Conservation (phyloP, 2,329 filamentous ascomycete genomes). For the Plenodomus biglobosus region DNA sequence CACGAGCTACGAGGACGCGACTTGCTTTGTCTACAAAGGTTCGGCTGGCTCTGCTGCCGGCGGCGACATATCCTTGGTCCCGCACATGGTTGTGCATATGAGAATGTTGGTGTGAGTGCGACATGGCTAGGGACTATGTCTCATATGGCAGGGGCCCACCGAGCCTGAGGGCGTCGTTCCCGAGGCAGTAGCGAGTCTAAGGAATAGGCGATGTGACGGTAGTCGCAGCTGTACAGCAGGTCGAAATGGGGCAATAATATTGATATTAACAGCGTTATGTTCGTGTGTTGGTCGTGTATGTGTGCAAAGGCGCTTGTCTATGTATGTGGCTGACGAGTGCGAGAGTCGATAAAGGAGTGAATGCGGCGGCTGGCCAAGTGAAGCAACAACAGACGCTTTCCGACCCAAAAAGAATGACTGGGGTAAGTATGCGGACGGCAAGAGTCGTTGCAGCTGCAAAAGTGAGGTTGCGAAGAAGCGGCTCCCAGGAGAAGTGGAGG, state of each 20-base stretch:
- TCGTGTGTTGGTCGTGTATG: conserved; percentile 38
- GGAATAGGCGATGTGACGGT: conserved; percentile 6
- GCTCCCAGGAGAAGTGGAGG: conserved; percentile 38
- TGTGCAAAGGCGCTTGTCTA: conserved; percentile 2
- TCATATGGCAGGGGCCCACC: conserved; percentile 18
- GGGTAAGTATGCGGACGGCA: conserved; percentile 40
- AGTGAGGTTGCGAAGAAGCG: conserved; percentile 34
- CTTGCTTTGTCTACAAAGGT: conserved; percentile 29
- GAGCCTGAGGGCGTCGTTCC: conserved; percentile 20
- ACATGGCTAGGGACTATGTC: conserved; percentile 29
- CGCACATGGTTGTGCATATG: conserved; percentile 36
- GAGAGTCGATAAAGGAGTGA: conserved; percentile 19
- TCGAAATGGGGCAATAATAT: conserved; percentile 9
- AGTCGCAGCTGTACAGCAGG: conserved; percentile 1
- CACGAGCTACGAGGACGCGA: conserved; percentile 32
- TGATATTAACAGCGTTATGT: conserved; percentile 40
- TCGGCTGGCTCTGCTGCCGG: conserved; percentile 19
- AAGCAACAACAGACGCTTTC: conserved; percentile 23
- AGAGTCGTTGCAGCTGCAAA: conserved; percentile 16
- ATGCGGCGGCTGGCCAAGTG: conserved; percentile 9
- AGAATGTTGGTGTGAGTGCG: conserved; percentile 31
- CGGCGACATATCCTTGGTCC: conserved; percentile 20
- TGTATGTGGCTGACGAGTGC: no score
- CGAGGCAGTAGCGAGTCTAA: conserved; percentile 15
- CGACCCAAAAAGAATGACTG: conserved; percentile 45